phyloP scores from a whole-genome alignment of 2,329 filamentous ascomycete genomes.

The Apiospora arundinis region DNA sequence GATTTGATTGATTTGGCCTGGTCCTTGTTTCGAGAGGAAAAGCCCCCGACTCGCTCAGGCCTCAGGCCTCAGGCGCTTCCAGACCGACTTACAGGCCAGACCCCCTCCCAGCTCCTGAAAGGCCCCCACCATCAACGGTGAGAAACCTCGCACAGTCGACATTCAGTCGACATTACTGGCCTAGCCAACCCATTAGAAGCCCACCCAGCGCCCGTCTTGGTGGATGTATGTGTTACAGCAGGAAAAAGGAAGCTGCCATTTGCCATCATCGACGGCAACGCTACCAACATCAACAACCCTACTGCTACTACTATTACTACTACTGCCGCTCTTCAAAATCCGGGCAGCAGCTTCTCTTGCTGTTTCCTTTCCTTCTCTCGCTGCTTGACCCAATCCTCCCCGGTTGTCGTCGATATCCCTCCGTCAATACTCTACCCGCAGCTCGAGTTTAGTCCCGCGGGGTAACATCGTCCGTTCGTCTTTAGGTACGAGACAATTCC shows the following conservation, averaged over 20 bases:
- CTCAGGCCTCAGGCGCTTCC: conserved; percentile 2
- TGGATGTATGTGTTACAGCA: conserved; percentile 18
- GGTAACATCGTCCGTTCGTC: conserved; percentile 11
- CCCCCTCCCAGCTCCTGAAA: conserved; percentile 15
- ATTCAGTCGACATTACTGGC: conserved; percentile 2
- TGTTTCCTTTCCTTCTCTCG: neutral
- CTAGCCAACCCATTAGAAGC: neutral
- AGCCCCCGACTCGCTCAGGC: conserved; percentile 6
- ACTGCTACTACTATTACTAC: neutral
- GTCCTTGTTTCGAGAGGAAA: conserved; percentile 6
- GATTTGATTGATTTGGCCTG: neutral
- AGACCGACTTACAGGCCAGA: conserved; percentile 17
- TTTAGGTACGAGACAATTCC: conserved; percentile 15
- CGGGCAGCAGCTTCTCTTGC: neutral
- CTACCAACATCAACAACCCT: neutral
- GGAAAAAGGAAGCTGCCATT: conserved; percentile 7
- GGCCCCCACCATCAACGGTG: conserved; percentile 12
- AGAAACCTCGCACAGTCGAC: neutral
- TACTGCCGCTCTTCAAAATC: neutral
- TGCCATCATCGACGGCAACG: conserved; percentile 1
- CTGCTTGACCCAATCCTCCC: neutral
- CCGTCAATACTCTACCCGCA: neutral
- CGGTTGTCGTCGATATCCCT: neutral
- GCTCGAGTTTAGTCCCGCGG: conserved; percentile 3
- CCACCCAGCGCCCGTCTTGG: neutral